Percentiles rank a stretch among this genome's conserved stretches.
These are phyloP conservation scores for Bipolaris victoriae DNA, from an alignment of 2,329 filamentous ascomycete species.

Conservation along the genomic window DNA sequence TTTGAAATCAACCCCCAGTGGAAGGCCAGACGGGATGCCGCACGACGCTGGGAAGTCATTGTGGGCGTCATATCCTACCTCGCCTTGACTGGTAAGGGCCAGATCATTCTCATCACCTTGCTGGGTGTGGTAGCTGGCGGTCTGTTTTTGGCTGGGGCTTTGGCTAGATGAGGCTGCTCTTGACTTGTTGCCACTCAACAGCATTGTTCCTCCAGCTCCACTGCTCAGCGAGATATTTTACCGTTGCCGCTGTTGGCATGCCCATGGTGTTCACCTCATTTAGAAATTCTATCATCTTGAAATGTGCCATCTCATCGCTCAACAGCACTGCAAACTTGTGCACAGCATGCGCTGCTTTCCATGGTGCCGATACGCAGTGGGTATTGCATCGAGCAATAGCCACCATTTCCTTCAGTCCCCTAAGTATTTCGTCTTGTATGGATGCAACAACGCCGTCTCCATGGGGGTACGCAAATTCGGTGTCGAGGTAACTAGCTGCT, in stretches of 20 bases:
- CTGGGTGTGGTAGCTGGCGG: conserved; percentile 34
- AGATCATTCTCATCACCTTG: conserved; percentile 46
- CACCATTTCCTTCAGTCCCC: conserved; percentile 23
- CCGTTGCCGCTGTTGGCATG: conserved; percentile 21
- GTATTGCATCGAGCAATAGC: conserved; percentile 25
- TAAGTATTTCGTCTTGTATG: conserved; percentile 9
- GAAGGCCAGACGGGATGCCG: conserved; percentile 59
- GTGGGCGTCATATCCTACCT: conserved; percentile 66
- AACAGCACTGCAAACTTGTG: conserved; percentile 21
- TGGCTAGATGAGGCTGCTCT: conserved; percentile 20
- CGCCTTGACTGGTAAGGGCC: conserved; percentile 55
- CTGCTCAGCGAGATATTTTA: conserved; percentile 17
- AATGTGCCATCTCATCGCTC: conserved; percentile 14
- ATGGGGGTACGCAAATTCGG: neutral
- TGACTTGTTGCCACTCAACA: conserved; percentile 1
- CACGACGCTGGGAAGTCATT: conserved; percentile 64
- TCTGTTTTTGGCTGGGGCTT: conserved; percentile 33
- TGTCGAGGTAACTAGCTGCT: conserved; percentile 9
- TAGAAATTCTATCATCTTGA: conserved; percentile 26
- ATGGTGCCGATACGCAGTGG: conserved; percentile 14
- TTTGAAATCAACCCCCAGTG: conserved; percentile 65
- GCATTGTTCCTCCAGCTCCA: conserved; percentile 18
- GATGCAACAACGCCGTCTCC: neutral
- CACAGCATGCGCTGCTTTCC: conserved; percentile 21
- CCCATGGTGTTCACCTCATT: conserved; percentile 24